These are phyloP conservation scores for Allomyces macrogynus DNA, from an alignment of 192 early-diverging fungal genomes.

Conservation along the genomic window DNA sequence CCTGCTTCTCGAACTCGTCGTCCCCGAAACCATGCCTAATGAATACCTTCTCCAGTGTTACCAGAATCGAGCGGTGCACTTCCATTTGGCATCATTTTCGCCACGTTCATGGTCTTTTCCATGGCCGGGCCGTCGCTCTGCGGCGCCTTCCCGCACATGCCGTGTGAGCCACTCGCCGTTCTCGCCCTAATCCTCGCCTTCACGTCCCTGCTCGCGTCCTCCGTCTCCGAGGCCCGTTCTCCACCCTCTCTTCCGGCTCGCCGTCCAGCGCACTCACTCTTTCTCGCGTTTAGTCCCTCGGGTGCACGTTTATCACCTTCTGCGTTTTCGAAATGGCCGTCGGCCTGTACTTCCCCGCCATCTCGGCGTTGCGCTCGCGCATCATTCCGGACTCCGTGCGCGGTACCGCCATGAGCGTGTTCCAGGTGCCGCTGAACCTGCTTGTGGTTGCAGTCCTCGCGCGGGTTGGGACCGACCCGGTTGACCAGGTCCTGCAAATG, in stretches of 20 bases:
- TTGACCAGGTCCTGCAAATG: not conserved
- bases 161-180: constrained; percentile 8
- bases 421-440: constrained; percentile 27
- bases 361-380: constrained; percentile 14
- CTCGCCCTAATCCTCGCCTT: constrained; percentile 10
- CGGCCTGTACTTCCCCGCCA: constrained; percentile 25
- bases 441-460: constrained; percentile 19
- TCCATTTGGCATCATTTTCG: constrained; percentile 26
- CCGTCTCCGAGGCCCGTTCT: not conserved
- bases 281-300: not conserved
- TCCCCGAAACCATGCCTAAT: too few relatives aligned
- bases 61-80: constrained; percentile 2
- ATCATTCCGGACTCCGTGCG: constrained; percentile 22
- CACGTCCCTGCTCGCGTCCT: constrained; percentile 5
- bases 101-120: constrained; percentile 25
- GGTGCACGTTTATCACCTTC: constrained; percentile 13
- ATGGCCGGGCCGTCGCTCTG: constrained; percentile 24
- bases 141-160: constrained; percentile 3
- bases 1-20: not conserved
- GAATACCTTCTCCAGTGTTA: not conserved
- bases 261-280: too few relatives aligned
- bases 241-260: too few relatives aligned
- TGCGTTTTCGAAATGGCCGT: constrained; percentile 21
- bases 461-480: not conserved
- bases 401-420: constrained; percentile 25